Percentiles rank a stretch among this genome's conserved stretches.
phyloP scores from a whole-genome alignment of 257 asterid species.

The Rehmannia glutinosa region DNA sequence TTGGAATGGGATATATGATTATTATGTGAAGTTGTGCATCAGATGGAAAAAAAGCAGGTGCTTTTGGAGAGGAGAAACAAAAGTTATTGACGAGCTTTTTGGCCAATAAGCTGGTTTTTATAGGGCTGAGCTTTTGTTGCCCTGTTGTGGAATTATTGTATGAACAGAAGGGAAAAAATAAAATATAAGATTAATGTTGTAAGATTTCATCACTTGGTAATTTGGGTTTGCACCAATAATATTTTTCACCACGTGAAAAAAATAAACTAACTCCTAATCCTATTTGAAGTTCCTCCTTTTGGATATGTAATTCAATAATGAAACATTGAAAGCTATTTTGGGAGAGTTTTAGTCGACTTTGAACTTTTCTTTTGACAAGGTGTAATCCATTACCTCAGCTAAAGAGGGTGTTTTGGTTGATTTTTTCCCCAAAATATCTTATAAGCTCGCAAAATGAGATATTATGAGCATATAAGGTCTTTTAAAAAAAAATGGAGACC shows the following conservation, averaged over 20 bases:
- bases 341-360: no score
- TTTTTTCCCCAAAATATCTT: no score
- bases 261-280: neutral
- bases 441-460: no score
- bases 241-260: conserved; percentile 23
- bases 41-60: neutral
- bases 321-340: neutral
- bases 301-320: neutral
- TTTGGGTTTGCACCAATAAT: neutral
- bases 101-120: conserved; percentile 29
- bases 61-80: conserved; percentile 18
- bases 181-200: neutral
- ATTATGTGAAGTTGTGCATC: conserved; percentile 11
- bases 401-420: no score
- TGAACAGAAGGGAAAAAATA: no score
- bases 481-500: no score
- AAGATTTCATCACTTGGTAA: neutral
- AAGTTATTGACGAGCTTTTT: conserved; percentile 23
- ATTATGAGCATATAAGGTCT: no score
- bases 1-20: no score
- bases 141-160: neutral
- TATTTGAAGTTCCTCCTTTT: neutral
- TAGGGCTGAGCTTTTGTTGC: conserved; percentile 17
- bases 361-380: no score
- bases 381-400: no score